These are phyloP conservation scores for Obelidium mucronatum DNA, from an alignment of 192 early-diverging fungal species.

Conservation along the genomic window DNA sequence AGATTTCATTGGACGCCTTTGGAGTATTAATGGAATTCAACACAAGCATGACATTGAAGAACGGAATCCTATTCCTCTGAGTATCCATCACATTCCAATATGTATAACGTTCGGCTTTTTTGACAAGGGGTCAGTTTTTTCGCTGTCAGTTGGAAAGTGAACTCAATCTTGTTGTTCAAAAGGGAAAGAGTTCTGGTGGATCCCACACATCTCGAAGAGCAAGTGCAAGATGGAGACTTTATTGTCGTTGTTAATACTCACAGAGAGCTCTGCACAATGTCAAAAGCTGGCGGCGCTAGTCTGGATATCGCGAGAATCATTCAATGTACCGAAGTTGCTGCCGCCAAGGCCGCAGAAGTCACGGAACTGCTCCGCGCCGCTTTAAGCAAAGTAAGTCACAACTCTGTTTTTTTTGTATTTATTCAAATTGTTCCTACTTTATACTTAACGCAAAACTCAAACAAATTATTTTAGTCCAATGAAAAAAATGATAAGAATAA, in stretches of 20 bases:
- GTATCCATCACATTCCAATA: conserved; percentile 94
- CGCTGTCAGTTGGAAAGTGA: neutral
- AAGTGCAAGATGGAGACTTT: conserved; percentile 81
- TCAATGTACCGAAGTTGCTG: conserved; percentile 83
- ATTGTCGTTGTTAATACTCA: conserved; percentile 92
- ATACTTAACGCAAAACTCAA: no score
- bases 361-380: conserved; percentile 82
- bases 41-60: conserved; percentile 88
- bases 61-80: conserved; percentile 91
- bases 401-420: neutral
- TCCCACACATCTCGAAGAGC: conserved; percentile 87
- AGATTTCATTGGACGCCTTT: neutral
- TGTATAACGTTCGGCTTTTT: conserved; percentile 94
- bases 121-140: conserved; percentile 68
- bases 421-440: neutral
- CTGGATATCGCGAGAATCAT: conserved; percentile 78
- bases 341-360: conserved; percentile 74
- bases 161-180: neutral
- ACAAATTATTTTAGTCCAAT: neutral
- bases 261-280: conserved; percentile 89
- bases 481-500: neutral
- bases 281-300: conserved; percentile 90
- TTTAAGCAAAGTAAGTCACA: conserved; percentile 46
- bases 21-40: no score
- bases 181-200: conserved; percentile 72